A percentile compares a stretch with the other conserved stretches of the same genome.
phyloP scores from a whole-genome alignment of 148 eudicot genomes.

The Dysphania ambrosioides region DNA sequence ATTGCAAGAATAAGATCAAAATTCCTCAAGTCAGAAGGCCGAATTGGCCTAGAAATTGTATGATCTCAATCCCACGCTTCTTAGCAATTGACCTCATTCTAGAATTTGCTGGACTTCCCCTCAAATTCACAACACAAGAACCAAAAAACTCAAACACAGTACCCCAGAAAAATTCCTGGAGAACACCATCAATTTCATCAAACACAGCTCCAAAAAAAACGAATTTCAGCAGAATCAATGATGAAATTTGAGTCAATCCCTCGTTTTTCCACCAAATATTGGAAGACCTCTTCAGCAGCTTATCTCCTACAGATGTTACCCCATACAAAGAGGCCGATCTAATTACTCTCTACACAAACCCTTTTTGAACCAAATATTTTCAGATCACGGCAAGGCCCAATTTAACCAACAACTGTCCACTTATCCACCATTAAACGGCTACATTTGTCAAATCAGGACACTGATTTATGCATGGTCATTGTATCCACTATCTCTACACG shows the following conservation, averaged over 20 bases:
- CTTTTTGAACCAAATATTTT: no score
- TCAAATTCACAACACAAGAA: slow-evolving; percentile 26
- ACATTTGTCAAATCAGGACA: no score
- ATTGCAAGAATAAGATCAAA: slow-evolving; percentile 99
- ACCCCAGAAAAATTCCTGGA: background rate
- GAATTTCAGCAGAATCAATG: slow-evolving; percentile 76
- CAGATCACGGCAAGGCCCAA: no score
- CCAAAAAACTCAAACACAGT: background rate
- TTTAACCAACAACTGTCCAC: no score
- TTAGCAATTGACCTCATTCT: slow-evolving; percentile 92
- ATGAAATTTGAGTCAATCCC: slow-evolving; percentile 62
- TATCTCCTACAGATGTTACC: slow-evolving; percentile 97
- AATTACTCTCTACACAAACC: no score
- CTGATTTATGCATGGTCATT: no score
- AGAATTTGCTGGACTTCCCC: slow-evolving; percentile 92
- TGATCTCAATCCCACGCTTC: slow-evolving; percentile 80
- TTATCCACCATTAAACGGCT: no score
- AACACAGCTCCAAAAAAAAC: background rate
- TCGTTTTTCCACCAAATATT: slow-evolving; percentile 58
- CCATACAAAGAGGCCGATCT: slow-evolving; percentile 89
- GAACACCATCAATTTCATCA: background rate
- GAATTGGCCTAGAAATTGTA: slow-evolving; percentile 81
- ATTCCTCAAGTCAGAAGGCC: slow-evolving; percentile 74
- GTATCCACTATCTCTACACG: no score
- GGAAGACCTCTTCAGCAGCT: slow-evolving; percentile 96